Evolutionary conservation across 176 grass and related monocot species (phyloP), one percentile per base, ranked within the genome.

Genomic region (Cymbopogon citratus): DNA sequence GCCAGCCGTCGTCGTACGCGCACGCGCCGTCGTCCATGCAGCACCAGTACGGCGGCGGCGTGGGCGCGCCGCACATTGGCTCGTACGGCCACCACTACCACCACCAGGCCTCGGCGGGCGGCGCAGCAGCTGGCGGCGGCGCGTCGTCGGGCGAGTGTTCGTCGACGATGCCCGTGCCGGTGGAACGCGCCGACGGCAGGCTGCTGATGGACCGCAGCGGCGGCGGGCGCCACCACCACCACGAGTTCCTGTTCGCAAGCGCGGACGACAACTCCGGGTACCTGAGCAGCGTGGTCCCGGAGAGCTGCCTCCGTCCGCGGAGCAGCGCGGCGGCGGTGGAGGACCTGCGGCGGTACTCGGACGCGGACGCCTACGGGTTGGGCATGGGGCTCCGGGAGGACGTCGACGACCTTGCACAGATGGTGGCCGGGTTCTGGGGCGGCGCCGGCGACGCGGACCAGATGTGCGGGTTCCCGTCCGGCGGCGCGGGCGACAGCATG

Each of bases 221-320:
- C 23, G 44, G 76, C 36, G 62, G 44, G 10, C 56, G 25, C 56
- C 56, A 60, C 56, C 54, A 57, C 54, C 54, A 59, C 11, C 89
- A 89, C 74, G 82, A 89, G 41, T 76, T 85, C 61, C 14, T 94
- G 29, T 92, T 92, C 83, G 45, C 91, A 31, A 81, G 87, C 67
- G 90, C 84, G 12, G 95, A 94, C 81, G 78, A 86, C 52, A 94
- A 87, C 86, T 98, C 95, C 44, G 95, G 95, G 26, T 98, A 93
- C 85, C 83, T 98, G 82, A 98, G 95, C 90, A 98, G 95, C 83
- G 85, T 98, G 54, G 91, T 98, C 65, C 95, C 90, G 19, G 95
- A 95, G 87, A 95, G 89, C 85, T 95, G 84, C 80, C 89, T 97
- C 70, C 75, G 85, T 9, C 88, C 91, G 11, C 45, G 88, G 46